phyloP scores from a whole-genome alignment of 495 filamentous ascomycete genomes.

The Alectoria sarmentosa region DNA sequence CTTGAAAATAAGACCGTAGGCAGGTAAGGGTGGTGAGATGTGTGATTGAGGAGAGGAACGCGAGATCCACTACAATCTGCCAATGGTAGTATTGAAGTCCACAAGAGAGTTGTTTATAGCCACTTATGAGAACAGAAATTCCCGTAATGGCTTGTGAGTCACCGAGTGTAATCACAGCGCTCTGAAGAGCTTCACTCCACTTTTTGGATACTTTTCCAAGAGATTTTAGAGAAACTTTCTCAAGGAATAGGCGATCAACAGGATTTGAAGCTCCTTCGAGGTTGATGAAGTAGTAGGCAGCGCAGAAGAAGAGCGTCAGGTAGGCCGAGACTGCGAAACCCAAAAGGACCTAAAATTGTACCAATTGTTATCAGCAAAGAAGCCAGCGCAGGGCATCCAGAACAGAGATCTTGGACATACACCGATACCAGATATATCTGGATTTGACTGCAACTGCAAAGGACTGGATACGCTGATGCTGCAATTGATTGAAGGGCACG shows the following conservation, averaged over 20 bases:
- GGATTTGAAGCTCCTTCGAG: background rate
- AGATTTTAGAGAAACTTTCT: background rate
- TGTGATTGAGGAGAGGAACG: no score
- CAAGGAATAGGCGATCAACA: background rate
- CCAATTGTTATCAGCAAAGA: background rate
- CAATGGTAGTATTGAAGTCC: no score
- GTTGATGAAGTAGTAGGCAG: conserved; percentile 8
- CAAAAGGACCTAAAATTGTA: conserved; percentile 5
- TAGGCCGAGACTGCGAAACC: conserved; percentile 12
- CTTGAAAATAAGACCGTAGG: no score
- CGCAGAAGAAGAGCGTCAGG: conserved; percentile 11
- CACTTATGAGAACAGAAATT: no score
- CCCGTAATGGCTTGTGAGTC: no score
- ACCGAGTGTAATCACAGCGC: no score
- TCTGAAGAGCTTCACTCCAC: conserved; percentile 10
- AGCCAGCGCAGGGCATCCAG: background rate
- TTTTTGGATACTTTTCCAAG: background rate
- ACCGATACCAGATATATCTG: background rate
- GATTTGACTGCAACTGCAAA: background rate
- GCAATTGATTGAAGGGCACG: background rate
- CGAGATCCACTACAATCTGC: no score
- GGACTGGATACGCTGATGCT: background rate
- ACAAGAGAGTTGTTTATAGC: no score
- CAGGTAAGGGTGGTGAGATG: no score
- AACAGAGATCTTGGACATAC: background rate